These are phyloP conservation scores for Pseudozyma sp. DNA, from an alignment of 1,284 basidiomycete genomes.

Conservation along the genomic window DNA sequence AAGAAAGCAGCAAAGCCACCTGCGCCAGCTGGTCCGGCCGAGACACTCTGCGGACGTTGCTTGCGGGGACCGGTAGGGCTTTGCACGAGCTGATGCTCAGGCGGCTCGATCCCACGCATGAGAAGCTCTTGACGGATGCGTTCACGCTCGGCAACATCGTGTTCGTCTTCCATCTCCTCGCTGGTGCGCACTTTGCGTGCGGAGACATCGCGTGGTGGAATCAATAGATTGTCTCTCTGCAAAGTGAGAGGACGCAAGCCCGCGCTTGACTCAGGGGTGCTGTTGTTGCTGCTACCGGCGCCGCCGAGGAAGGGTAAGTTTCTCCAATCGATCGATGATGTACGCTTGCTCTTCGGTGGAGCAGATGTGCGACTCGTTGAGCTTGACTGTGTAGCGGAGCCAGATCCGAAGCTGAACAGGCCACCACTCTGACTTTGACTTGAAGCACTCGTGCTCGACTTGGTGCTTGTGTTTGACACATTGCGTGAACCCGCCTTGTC, in stretches of 20 bases:
- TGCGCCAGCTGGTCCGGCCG: conserved; percentile 18
- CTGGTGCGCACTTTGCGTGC: conserved; percentile 46
- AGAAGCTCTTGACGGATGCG: conserved; percentile 55
- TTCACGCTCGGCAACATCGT: conserved; percentile 55
- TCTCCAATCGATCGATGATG: conserved; percentile 52
- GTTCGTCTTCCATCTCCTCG: conserved; percentile 56
- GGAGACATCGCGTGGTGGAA: conserved; percentile 27
- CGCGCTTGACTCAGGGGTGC: conserved; percentile 73
- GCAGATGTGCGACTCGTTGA: conserved; percentile 8
- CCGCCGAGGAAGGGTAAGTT: conserved; percentile 50
- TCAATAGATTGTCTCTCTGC: conserved; percentile 31
- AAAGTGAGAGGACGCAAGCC: conserved; percentile 79
- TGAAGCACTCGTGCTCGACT: conserved; percentile 8
- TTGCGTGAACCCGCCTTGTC: conserved; percentile 16
- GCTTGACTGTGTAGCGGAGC: conserved; percentile 1
- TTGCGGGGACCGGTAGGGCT: conserved; percentile 20
- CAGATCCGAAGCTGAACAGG: conserved; percentile 39
- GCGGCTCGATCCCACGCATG: conserved; percentile 53
- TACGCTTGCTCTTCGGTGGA: conserved; percentile 34
- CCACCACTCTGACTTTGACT: conserved; percentile 19
- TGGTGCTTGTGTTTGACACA: conserved; percentile 21
- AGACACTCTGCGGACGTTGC: conserved; percentile 24
- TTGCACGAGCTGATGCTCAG: conserved; percentile 54
- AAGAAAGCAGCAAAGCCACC: conserved; percentile 59
- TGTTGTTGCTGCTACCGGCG: conserved; percentile 19